Evolutionary conservation across 2,329 filamentous ascomycete species (phyloP), one percentile per base, ranked within the genome.

Genomic region (Massarina eburnea): DNA sequence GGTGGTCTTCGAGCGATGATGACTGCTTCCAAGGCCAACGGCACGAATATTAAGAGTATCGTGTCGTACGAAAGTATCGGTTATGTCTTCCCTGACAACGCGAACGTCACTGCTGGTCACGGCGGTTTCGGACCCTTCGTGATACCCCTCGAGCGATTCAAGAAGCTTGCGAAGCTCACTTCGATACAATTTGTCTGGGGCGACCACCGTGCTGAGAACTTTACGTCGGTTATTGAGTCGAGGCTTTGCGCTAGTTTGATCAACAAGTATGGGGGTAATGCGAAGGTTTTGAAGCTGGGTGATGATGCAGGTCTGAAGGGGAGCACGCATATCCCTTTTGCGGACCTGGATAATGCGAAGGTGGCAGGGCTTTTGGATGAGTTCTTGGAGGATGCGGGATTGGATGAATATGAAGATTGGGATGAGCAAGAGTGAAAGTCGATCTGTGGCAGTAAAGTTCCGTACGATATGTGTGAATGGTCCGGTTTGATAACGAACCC

Each of bases 301-400:
- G 51, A 60, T 8, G 46, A 55, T 39, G 48, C 39, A 6, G 58
- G 58, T 6, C 39, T 62, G 38, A 55, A 56, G 30, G 59, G 58
- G 12, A 59, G 52, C 21, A 59, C 57, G 44, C 59, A 61, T 49
- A 61, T 59, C 10, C 52, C 58, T 18, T 62, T 62, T 49, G 57
- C 58, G 34, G 56, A 62, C 53, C 9, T 61, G 39, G 49, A 54
- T 34, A 62, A 61, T 44, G 46, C 9, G 18, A 51, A 53, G 43
- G 56, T 62, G 1, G 56, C 54, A 10, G 49, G 22, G 10, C 29
- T 61, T 20, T 34, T 62, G 47, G 55, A 61, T 39, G 46, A 51
- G 10, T 51, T 55, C 33, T 33, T 62, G 22, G 53, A 50, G 41
- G 43, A 51, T 8, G 49, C 54, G 43, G 53, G 43, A 9, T 39